phyloP scores from a whole-genome alignment of 371 early-diverging fungal genomes.

The Zychaea mexicana region DNA sequence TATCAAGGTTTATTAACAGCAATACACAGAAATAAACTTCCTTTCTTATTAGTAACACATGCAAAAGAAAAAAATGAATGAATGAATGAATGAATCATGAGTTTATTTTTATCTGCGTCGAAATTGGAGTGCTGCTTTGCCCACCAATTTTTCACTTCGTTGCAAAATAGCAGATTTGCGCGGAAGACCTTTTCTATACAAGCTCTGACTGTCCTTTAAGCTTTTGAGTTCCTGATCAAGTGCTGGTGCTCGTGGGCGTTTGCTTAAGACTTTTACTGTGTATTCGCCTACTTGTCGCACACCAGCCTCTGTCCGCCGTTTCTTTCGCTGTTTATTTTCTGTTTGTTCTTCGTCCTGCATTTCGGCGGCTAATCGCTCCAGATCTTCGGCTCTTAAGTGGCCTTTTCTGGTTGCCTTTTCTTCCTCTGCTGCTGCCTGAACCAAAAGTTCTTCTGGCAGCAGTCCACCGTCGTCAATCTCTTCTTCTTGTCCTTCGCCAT shows the following conservation, averaged over 20 bases:
- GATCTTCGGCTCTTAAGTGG: conserved; percentile 48
- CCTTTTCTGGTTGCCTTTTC: conserved; percentile 34
- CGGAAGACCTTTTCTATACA: conserved; percentile 28
- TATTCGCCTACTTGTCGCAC: conserved; percentile 47
- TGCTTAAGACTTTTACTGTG: conserved; percentile 49
- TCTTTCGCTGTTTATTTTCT: conserved; percentile 16
- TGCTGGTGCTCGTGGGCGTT: conserved; percentile 40
- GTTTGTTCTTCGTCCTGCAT: conserved; percentile 44
- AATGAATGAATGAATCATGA: not conserved
- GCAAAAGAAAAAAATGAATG: not conserved
- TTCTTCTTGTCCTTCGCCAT: conserved; percentile 8
- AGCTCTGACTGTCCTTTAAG: conserved; percentile 22
- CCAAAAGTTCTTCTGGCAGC: conserved; percentile 37
- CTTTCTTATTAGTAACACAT: not conserved
- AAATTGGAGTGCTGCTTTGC: conserved; percentile 38
- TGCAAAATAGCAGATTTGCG: conserved; percentile 44
- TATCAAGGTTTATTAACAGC: conserved; percentile 39
- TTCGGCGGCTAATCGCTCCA: conserved; percentile 49
- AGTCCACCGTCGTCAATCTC: conserved; percentile 21
- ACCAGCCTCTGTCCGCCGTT: conserved; percentile 16
- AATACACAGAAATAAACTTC: too few relatives aligned
- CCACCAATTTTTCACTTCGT: conserved; percentile 34
- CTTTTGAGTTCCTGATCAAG: conserved; percentile 24
- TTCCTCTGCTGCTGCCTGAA: conserved; percentile 41
- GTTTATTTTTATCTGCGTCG: conserved; percentile 23